Conservation (phyloP, 352 stramenopile genomes). For the Phytophthora syringae region DNA sequence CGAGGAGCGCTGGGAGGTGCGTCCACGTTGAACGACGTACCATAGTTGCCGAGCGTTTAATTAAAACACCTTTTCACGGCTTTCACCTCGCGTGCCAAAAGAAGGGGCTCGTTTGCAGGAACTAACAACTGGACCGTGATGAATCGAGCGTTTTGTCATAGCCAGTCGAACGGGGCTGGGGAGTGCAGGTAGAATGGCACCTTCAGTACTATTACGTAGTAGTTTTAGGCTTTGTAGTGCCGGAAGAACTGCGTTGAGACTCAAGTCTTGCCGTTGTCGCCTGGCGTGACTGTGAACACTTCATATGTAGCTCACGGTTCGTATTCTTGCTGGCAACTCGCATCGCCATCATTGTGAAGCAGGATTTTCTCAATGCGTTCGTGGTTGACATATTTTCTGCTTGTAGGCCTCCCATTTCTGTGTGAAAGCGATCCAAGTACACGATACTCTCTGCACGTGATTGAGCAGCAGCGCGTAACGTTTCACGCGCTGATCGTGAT, state of each 20-base stretch:
- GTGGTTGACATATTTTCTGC: too few relatives aligned
- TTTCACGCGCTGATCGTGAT: constrained; percentile 61
- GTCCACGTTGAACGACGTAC: constrained; percentile 60
- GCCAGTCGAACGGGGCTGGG: background rate
- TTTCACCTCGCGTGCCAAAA: constrained; percentile 37
- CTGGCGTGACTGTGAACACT: constrained; percentile 9
- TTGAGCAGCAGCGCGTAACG: constrained; percentile 50
- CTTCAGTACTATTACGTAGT: too few relatives aligned
- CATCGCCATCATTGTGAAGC: constrained; percentile 15
- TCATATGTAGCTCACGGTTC: background rate
- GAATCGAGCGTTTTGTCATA: too few relatives aligned
- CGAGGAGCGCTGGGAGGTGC: constrained; percentile 46
- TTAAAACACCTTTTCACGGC: constrained; percentile 28
- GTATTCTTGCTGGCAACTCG: background rate
- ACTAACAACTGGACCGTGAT: too few relatives aligned
- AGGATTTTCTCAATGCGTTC: constrained; percentile 58
- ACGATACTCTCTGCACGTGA: constrained; percentile 57
- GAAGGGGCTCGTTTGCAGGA: constrained; percentile 67
- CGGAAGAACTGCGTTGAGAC: background rate
- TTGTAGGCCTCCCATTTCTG: too few relatives aligned
- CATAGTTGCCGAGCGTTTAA: constrained; percentile 53
- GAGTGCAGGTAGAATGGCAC: background rate
- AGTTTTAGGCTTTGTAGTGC: background rate
- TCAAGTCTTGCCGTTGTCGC: background rate
- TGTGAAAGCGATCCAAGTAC: too few relatives aligned